Conservation (phyloP, 495 filamentous ascomycete species). For the Wilcoxina mikolae region DNA sequence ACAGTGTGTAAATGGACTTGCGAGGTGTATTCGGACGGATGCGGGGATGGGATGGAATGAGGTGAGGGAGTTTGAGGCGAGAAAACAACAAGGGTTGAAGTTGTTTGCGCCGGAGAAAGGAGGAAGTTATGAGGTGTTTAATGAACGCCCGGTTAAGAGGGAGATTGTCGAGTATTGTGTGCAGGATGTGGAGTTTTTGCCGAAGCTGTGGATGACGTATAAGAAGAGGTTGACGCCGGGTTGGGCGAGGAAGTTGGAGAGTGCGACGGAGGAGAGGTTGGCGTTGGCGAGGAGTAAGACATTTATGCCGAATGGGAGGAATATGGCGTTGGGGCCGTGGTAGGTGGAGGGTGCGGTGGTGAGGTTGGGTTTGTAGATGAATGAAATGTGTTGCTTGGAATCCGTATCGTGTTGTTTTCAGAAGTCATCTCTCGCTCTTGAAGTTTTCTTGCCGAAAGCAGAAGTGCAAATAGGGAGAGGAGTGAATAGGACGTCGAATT, state of each 20-base stretch:
- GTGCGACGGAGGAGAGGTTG: constrained; percentile 24
- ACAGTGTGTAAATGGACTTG: constrained; percentile 31
- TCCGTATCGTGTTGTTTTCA: too few relatives aligned
- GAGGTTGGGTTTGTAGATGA: too few relatives aligned
- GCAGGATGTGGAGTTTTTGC: constrained; percentile 35
- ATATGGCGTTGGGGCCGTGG: constrained; percentile 15
- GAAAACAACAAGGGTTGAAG: constrained; percentile 32
- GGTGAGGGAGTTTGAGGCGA: constrained; percentile 28
- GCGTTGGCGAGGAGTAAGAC: constrained; percentile 8
- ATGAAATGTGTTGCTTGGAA: too few relatives aligned
- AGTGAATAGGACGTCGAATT: too few relatives aligned
- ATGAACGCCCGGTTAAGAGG: constrained; percentile 33
- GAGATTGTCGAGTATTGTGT: constrained; percentile 37
- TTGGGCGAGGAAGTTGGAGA: constrained; percentile 25
- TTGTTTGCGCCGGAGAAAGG: constrained; percentile 34
- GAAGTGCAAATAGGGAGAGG: too few relatives aligned
- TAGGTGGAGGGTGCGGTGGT: too few relatives aligned
- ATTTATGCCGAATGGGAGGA: constrained; percentile 8
- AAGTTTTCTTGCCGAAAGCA: too few relatives aligned
- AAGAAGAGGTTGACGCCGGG: constrained; percentile 15
- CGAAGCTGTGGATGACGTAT: constrained; percentile 29
- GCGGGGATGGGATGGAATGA: constrained; percentile 13
- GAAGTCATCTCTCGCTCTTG: too few relatives aligned
- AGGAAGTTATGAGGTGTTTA: constrained; percentile 38
- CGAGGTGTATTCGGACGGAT: constrained; percentile 35